Evolutionary conservation across 495 filamentous ascomycete genomes (phyloP).

Genomic region (Neurospora africana): DNA sequence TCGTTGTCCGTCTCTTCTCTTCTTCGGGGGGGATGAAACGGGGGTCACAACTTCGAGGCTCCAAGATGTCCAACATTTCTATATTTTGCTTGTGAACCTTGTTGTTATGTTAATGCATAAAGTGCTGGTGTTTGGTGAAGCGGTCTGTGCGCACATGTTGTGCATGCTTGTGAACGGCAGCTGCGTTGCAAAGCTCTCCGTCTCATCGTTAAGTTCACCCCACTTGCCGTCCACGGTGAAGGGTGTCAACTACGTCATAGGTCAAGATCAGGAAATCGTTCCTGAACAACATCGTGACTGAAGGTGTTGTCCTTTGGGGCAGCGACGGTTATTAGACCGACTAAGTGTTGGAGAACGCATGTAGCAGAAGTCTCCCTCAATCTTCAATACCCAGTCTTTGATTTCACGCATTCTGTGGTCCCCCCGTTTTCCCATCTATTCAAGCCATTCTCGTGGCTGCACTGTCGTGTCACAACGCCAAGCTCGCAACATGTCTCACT

Average conservation of each 20-base stretch:
- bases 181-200: background rate
- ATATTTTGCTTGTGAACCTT: background rate
- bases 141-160: background rate
- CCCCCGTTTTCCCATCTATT: background rate
- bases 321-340: background rate
- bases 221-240: background rate
- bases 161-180: background rate
- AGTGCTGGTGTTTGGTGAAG: background rate
- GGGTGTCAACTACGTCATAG: background rate
- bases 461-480: background rate
- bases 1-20: slow-evolving; percentile 23
- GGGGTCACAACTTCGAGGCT: slow-evolving; percentile 38
- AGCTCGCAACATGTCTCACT: background rate
- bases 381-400: background rate
- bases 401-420: background rate
- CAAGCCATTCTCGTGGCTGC: background rate
- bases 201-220: background rate
- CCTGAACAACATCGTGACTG: background rate
- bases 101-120: slow-evolving; percentile 4
- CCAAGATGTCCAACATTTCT: slow-evolving; percentile 43
- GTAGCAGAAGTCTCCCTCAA: background rate
- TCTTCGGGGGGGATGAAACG: background rate
- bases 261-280: background rate
- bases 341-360: background rate
- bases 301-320: background rate